Base-by-base conservation (phyloP, 2,329 filamentous ascomycete genomes). In the Pestalotiopsis sp. region DNA sequence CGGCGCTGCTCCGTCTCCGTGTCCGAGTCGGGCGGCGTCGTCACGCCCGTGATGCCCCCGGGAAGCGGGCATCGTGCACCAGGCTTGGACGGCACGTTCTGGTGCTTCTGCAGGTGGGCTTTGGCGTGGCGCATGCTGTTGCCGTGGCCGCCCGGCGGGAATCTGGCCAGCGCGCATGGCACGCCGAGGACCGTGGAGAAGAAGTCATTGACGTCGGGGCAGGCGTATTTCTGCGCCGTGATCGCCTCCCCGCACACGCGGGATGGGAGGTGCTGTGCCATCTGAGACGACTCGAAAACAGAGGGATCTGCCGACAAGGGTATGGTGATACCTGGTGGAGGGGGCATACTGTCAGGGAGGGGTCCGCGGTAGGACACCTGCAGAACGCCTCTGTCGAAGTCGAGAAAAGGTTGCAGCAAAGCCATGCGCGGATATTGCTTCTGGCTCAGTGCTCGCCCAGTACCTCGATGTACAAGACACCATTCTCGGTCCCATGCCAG, bases 401-500 rank as follows among this genome's bases (percentile, higher is more conserved):
- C 92, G 55, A 98, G 82, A 4, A 76, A 78, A 6, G 96, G 95
- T 64, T 87, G 86, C 64, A 99, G 85, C 4, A 98, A 86, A 13
- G 93, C 92, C 95, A 99, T 98, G 40, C 85, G 88, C 2, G 94
- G 93, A 75, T 96, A 91, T 71, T 90, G 86, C 80, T 98, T 99
- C 79, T 98, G 95, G 76, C 89, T 97, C 66, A 99, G 82, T 5
- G 92, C 94, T 73, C 91, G 89, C 0, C 93, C 92, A 1, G 94
- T 97, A 57, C 93, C 94, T 75, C 90, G 88, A 76, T 98, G 94
- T 14, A 99, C 85, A 22, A 99, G 83, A 79, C 95, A 98, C 95
- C 96, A 99, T 81, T 98, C 95, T 69, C 96, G 87, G 78, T 99
- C 96, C 94, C 95, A 98, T 9, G 90, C 92, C 2, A 99, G 83